Conservation (phyloP, 257 asterid genomes). For the Solanum neorickii region DNA sequence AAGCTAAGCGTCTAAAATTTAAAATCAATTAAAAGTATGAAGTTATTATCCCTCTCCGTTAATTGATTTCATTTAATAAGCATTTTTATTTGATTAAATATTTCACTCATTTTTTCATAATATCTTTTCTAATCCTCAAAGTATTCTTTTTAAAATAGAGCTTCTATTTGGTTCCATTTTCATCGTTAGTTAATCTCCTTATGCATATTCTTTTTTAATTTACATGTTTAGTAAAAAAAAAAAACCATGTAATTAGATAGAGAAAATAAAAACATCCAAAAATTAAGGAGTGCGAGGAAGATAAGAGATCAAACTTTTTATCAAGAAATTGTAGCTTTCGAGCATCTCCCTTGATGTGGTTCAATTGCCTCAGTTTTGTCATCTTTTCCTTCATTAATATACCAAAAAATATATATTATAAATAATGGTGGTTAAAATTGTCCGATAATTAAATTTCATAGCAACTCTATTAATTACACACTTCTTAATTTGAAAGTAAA, state of each 20-base stretch:
- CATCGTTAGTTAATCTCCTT: neutral
- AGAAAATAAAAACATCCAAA: neutral
- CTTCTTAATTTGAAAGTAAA: no score
- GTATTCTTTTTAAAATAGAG: neutral
- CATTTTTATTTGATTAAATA: neutral
- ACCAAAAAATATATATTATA: neutral
- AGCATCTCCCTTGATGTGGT: constrained; percentile 22
- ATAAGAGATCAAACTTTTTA: constrained; percentile 21
- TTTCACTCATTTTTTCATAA: neutral
- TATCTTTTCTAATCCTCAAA: neutral
- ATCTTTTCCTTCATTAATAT: constrained; percentile 29
- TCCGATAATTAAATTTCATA: neutral
- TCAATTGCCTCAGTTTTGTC: constrained; percentile 32
- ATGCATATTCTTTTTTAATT: neutral
- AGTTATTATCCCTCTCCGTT: neutral
- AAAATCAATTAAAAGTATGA: neutral
- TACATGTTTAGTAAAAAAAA: neutral
- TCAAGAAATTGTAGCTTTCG: constrained; percentile 39
- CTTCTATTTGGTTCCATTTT: neutral
- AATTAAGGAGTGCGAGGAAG: no score
- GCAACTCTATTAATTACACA: neutral
- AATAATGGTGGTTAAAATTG: neutral
- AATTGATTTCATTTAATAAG: neutral
- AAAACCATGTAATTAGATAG: neutral
- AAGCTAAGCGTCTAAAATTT: neutral